phyloP scores from a whole-genome alignment of 225 moss, liverwort and hornwort species.

The Marchantia polymorpha region DNA sequence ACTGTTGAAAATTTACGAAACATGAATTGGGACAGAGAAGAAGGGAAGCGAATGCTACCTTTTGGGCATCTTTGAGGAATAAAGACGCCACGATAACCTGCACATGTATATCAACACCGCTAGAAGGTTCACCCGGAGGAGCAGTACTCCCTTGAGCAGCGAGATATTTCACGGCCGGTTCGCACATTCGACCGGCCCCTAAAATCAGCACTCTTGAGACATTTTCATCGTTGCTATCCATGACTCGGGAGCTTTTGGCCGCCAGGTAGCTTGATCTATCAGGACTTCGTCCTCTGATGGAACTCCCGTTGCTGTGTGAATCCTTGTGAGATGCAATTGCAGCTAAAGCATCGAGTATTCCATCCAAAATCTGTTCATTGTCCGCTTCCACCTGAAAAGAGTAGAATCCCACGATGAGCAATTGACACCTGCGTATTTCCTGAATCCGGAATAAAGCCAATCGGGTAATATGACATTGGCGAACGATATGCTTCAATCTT shows the following conservation, averaged over 20 bases:
- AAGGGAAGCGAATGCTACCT: slow-evolving; percentile 33
- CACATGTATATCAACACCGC: slow-evolving; percentile 33
- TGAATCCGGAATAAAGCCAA: background rate
- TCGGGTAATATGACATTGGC: background rate
- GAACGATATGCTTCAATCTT: background rate
- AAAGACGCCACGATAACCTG: slow-evolving; percentile 77
- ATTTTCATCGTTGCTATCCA: slow-evolving; percentile 14
- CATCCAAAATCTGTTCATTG: slow-evolving; percentile 62
- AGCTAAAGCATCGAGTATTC: slow-evolving; percentile 70
- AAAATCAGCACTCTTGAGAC: slow-evolving; percentile 61
- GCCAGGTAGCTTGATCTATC: slow-evolving; percentile 26
- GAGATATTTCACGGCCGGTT: slow-evolving; percentile 75
- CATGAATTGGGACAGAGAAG: background rate
- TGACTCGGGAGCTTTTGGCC: slow-evolving; percentile 20
- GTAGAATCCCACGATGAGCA: background rate
- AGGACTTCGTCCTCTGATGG: slow-evolving; percentile 26
- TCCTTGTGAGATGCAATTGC: slow-evolving; percentile 60
- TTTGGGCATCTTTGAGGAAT: slow-evolving; percentile 70
- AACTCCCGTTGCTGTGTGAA: slow-evolving; percentile 17
- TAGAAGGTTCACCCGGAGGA: slow-evolving; percentile 28
- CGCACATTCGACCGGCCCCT: slow-evolving; percentile 93
- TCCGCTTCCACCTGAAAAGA: slow-evolving; percentile 76
- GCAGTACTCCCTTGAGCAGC: slow-evolving; percentile 45
- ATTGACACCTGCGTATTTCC: background rate
- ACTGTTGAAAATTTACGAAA: background rate